Conservation (phyloP, 2,329 filamentous ascomycete genomes). For the Fusarium gaditjirri region DNA sequence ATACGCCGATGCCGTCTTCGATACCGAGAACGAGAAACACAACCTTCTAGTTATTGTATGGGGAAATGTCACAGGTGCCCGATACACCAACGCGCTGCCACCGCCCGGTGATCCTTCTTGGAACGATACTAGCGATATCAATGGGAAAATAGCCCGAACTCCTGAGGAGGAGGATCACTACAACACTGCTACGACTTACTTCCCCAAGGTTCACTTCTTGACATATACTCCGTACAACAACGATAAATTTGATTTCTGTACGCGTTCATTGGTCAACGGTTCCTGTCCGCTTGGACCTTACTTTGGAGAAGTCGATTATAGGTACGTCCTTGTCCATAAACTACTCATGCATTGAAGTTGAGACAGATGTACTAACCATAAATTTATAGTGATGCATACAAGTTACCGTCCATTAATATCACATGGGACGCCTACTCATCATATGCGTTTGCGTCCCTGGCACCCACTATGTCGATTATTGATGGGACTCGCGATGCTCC, state of each 20-base stretch:
- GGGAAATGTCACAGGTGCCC: constrained; percentile 87
- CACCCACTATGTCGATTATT: constrained; percentile 76
- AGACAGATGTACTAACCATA: constrained; percentile 10
- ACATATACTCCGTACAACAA: constrained; percentile 76
- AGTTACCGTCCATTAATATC: constrained; percentile 78
- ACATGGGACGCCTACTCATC: constrained; percentile 80
- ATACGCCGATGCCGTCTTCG: constrained; percentile 79
- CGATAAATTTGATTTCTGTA: constrained; percentile 71
- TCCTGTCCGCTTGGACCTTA: constrained; percentile 80
- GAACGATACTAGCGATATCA: constrained; percentile 67
- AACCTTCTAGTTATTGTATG: constrained; percentile 82
- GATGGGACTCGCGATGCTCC: constrained; percentile 75
- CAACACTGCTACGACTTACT: constrained; percentile 77
- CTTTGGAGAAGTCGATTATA: constrained; percentile 61
- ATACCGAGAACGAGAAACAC: constrained; percentile 68
- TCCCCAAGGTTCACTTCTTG: constrained; percentile 76
- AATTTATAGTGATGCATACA: constrained; percentile 48
- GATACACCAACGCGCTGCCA: constrained; percentile 67
- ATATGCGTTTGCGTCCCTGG: constrained; percentile 87
- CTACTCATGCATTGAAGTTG: neutral
- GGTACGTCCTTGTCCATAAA: constrained; percentile 46
- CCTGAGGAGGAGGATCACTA: constrained; percentile 55
- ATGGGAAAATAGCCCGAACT: constrained; percentile 81
- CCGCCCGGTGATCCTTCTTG: constrained; percentile 68
- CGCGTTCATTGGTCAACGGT: constrained; percentile 65